Evolutionary conservation across 768 basidiomycete genomes (phyloP).

Genomic region (Rubroboletus pulcherrimus): DNA sequence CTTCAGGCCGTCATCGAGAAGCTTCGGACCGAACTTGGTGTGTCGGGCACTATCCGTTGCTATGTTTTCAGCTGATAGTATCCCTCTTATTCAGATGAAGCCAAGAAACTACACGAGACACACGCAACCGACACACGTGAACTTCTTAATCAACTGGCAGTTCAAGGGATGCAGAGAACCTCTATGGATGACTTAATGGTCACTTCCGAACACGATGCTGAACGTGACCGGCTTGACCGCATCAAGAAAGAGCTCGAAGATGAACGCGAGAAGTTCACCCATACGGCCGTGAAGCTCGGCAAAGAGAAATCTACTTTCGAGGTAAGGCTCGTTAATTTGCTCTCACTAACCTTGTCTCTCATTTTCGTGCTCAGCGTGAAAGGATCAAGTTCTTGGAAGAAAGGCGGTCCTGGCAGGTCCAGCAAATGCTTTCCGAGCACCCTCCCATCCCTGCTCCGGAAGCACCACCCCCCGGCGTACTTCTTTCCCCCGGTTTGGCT

Average conservation of each 20-base stretch:
- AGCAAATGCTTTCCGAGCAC: constrained; percentile 56
- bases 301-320: constrained; percentile 64
- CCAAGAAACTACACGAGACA: constrained; percentile 42
- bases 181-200: constrained; percentile 46
- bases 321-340: constrained; percentile 37
- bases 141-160: constrained; percentile 53
- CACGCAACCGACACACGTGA: constrained; percentile 47
- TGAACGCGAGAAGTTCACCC: constrained; percentile 61
- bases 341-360: background rate
- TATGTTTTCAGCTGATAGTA: constrained; percentile 8
- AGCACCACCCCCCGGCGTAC: constrained; percentile 19
- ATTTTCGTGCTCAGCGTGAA: constrained; percentile 46
- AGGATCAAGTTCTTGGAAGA: constrained; percentile 61
- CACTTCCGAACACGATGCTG: constrained; percentile 50
- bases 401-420: constrained; percentile 68
- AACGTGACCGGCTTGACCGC: constrained; percentile 49
- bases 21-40: constrained; percentile 60
- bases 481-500: constrained; percentile 21
- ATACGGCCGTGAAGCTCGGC: constrained; percentile 58
- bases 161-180: constrained; percentile 34
- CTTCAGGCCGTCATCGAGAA: constrained; percentile 48
- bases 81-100: constrained; percentile 36
- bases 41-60: constrained; percentile 12
- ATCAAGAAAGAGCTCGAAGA: constrained; percentile 57
- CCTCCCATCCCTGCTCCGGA: constrained; percentile 37